Evolutionary conservation across 768 basidiomycete genomes (phyloP), one percentile per base, ranked within the genome.

Genomic region (Chiua virens): DNA sequence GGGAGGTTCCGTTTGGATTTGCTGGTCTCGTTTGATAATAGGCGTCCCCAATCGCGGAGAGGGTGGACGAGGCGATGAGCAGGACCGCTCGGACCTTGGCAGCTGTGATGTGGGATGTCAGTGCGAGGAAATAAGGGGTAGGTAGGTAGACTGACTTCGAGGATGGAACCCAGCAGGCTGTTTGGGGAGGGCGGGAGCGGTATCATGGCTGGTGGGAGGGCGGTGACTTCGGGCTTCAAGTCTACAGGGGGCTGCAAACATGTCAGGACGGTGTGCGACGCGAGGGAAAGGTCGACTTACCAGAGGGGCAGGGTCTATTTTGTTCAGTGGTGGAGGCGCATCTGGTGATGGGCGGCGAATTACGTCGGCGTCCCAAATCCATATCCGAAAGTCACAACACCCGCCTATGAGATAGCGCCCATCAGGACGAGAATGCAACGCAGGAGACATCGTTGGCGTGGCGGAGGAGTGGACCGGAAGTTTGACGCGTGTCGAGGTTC

Each of bases 381-480:
- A 66, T 54, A 66, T 57, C 35, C 64, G 53, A 43, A 65, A 65
- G 38, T 65, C 64, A 37, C 64, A 66, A 21, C 64, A 65, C 6
- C 64, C 64, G 27, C 61, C 58, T 13, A 60, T 55, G 47, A 65
- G 61, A 30, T 58, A 61, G 0, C 64, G 61, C 8, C 68, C 67
- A 18, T 70, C 60, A 17, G 43, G 34, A 22, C n/a, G 67, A 69
- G 39, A 70, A 70, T n/a, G 67, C 62, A 11, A 68, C 66, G 35
- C 65, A 70, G n/a, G 58, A 58, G 23, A 69, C 66, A 13, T 61
- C 62, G 27, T 69, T 61, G 47, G 64, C 55, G 35, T 66, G 65
- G 25, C 57, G 61, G 41, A 66, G 66, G 30, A 43, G 56, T 1
- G 54, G 56, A 25, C 57, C 56, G 18, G 56, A 43, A 39, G 50